These are phyloP conservation scores for Stygiomarasmius scandens DNA, from an alignment of 1,284 basidiomycete genomes.

Conservation along the genomic window DNA sequence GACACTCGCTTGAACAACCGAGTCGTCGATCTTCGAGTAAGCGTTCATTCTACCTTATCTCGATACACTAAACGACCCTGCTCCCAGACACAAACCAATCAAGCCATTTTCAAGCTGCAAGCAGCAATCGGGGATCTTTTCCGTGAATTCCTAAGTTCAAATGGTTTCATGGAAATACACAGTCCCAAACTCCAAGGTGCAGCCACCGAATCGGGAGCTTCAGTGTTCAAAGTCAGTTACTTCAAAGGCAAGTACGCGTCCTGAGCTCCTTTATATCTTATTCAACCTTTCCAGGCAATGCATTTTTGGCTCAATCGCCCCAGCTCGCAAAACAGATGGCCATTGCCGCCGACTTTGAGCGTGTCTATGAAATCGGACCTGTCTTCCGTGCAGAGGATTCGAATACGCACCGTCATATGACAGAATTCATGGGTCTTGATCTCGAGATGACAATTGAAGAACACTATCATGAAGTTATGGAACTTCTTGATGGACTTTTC, in stretches of 20 bases:
- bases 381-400: conserved; percentile 99
- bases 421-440: conserved; percentile 98
- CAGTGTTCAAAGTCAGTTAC: conserved; percentile 97
- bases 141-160: conserved; percentile 78
- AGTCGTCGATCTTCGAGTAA: conserved; percentile 88
- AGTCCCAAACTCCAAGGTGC: conserved; percentile 97
- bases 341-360: conserved; percentile 97
- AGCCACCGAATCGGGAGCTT: conserved; percentile 95
- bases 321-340: conserved; percentile 99
- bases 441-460: conserved; percentile 98
- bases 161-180: conserved; percentile 94
- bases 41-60: conserved; percentile 28
- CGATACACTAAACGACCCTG: conserved; percentile 14
- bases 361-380: conserved; percentile 95
- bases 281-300: conserved; percentile 56
- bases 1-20: conserved; percentile 97
- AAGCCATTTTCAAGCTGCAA: conserved; percentile 94
- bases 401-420: conserved; percentile 97
- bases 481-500: conserved; percentile 84
- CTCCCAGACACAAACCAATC: conserved; percentile 87
- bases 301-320: conserved; percentile 95
- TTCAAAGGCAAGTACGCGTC: conserved; percentile 75
- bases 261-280: background rate
- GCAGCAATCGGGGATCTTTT: conserved; percentile 89
- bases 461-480: conserved; percentile 96